Conservation (phyloP, 2,329 filamentous ascomycete species). For the Colletotrichum musae region DNA sequence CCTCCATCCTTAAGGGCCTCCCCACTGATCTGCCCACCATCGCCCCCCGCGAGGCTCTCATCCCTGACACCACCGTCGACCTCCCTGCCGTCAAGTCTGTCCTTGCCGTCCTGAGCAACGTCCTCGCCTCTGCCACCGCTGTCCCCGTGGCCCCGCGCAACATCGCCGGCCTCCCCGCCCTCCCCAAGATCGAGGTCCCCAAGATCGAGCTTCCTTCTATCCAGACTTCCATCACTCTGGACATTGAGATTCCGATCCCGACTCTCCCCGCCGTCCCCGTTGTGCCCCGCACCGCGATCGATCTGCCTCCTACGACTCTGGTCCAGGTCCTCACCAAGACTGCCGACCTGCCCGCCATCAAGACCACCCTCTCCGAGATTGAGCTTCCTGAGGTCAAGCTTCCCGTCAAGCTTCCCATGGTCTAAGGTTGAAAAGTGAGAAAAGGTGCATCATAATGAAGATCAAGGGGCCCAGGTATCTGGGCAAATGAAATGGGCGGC, state of each 20-base stretch:
- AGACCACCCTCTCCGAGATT: neutral
- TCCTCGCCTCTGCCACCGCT: neutral
- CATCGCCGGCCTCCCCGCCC: neutral
- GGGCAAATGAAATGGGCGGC: constrained; percentile 11
- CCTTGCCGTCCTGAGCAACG: neutral
- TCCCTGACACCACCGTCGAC: neutral
- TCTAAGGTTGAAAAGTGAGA: neutral
- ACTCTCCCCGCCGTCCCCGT: neutral
- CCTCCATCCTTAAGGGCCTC: neutral
- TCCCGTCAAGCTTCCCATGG: neutral
- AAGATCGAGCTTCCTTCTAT: neutral
- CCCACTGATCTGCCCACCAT: neutral
- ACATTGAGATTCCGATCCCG: neutral
- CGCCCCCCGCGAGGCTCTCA: neutral
- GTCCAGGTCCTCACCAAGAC: constrained; percentile 7
- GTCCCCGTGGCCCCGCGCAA: neutral
- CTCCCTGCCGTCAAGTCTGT: neutral
- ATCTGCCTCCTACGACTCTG: constrained; percentile 1
- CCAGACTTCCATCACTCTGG: neutral
- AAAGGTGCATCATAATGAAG: neutral
- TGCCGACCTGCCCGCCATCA: neutral
- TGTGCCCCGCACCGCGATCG: neutral
- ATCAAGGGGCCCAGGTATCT: neutral
- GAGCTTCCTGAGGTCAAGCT: neutral
- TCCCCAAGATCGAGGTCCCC: neutral